Base-by-base conservation (phyloP, 352 stramenopile genomes). In the Globisporangium recalcitrans region DNA sequence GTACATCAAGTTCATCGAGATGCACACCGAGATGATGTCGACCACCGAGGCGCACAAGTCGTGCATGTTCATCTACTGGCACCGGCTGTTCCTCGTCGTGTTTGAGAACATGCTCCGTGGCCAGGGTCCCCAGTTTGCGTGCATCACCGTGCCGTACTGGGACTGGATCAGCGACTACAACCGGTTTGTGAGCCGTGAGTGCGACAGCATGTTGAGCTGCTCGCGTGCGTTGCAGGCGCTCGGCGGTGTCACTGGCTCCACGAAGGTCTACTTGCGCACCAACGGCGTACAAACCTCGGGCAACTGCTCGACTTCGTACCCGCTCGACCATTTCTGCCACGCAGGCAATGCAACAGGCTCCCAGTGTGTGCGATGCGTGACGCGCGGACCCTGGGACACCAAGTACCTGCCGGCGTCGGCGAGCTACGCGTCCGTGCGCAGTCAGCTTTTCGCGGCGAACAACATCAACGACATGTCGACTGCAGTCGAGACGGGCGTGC, bases 61-160 rank as follows among this genome's bases (percentile, higher is more conserved):
- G 68, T 91, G 82, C 55, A 90, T 91, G 77, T 93, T 92, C 69
- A 73, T 90, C 52, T 91, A 88, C 69, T 95, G 85, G 85, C 83
- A 93, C 58, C 80, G 83, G 9, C 57, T 80, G 9, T 73, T 92
- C 19, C 71, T 95, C 1, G 36, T 78, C 0, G 79, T 63, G 1
- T 95, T 87, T 60, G 85, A 95, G 63, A 95, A 93, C 69, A 92
- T 95, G 82, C 68, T 95, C 4, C 86, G 84, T 44, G 72, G 58
- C 1, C 75, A 88, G 56, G 78, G 73, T 6, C 13, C 62, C 0
- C 38, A 73, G 44, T 93, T 74, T 32, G 75, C 70, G 13, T 95
- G 86, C 63, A 68, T 93, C 29, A 93, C 86, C 13, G 53, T 95
- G 21, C 86, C 84, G 38, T 92, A 91, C 64, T 95, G 78, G 75